Evolutionary conservation across 106 monocot species (phyloP).

Genomic region (Phalaenopsis equestris): DNA sequence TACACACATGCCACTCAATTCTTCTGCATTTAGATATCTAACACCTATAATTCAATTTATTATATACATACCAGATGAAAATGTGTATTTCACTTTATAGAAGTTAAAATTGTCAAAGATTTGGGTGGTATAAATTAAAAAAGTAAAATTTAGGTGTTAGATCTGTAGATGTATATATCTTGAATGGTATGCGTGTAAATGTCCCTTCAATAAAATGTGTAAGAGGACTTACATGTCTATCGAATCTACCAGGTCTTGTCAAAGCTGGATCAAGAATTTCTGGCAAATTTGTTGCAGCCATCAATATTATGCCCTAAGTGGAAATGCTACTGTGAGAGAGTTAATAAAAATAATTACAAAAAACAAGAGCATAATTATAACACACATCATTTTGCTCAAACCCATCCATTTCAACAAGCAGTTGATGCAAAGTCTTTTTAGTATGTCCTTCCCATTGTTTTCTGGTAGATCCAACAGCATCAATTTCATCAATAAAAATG

Average conservation of each 20-base stretch:
- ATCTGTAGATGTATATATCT: too few species aligned
- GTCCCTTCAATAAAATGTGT: too few species aligned
- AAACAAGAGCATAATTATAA: neutral
- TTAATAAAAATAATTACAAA: neutral
- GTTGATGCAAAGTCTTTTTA: constrained; percentile 95
- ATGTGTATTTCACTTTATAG: too few species aligned
- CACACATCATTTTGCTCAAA: constrained; percentile 99
- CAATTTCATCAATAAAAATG: constrained; percentile 99
- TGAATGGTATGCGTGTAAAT: too few species aligned
- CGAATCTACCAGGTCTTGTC: constrained; percentile 99
- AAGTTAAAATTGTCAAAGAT: too few species aligned
- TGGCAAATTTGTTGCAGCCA: constrained; percentile 98
- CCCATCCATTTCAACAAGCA: constrained; percentile 99
- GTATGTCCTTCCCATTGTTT: constrained; percentile 99
- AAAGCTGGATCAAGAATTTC: constrained; percentile 99
- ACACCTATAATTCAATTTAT: too few species aligned
- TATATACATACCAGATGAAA: too few species aligned
- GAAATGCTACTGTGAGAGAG: constrained; percentile 7
- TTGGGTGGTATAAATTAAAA: too few species aligned
- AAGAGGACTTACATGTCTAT: constrained; percentile 74
- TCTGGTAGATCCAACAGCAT: constrained; percentile 95
- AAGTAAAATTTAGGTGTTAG: too few species aligned
- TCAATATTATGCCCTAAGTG: constrained; percentile 89
- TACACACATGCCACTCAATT: too few species aligned
- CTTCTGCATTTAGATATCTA: too few species aligned